Base-by-base conservation (phyloP, 768 basidiomycete species). In the Suillus luteus region DNA sequence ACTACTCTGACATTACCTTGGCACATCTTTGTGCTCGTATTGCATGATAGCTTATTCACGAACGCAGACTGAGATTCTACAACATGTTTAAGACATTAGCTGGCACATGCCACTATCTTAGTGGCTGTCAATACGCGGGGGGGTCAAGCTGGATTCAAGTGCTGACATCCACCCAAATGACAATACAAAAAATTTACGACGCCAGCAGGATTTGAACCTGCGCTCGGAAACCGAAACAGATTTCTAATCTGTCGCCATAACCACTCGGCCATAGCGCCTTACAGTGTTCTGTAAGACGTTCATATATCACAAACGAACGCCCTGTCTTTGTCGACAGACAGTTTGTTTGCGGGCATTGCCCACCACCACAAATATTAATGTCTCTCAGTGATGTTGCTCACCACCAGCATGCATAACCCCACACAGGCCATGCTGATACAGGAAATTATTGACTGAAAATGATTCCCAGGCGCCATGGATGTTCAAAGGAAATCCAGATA, bases 231-330 rank as follows among this genome's bases (percentile, higher is more conserved):
- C 82, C 82, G 85, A 81, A 85, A 86, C 83, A 85, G 84, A 86
- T 85, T 85, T 86, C 85, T 85, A 86, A 86, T 88, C 85, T 85
- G 85, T 87, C 86, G 86, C 86, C 82, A 83, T 88, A 87, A 87
- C 86, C 85, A 86, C 86, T 87, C 87, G 84, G 86, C 85, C 86
- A 88, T 87, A 85, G 86, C 85, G 86, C 85, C 86, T 71, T 73
- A 1, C n/a, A 2, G n/a, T 10, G 2, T 11, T 4, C 0, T 4
- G 10, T n/a, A n/a, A n/a, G 19, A 8, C 19, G 5, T 8, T 35
- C 4, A 8, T 0, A 35, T 43, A 8, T 19, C 7, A 19, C 8
- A 2, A 0, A 19, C 6, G 3, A 44, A 8, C 19, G 1, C 3
- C 1, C 33, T 31, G 31, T 31, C 31, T 1, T 1, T 31, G 31